Conservation (phyloP, 352 stramenopile genomes). For the Phytophthora niederhauseri region DNA sequence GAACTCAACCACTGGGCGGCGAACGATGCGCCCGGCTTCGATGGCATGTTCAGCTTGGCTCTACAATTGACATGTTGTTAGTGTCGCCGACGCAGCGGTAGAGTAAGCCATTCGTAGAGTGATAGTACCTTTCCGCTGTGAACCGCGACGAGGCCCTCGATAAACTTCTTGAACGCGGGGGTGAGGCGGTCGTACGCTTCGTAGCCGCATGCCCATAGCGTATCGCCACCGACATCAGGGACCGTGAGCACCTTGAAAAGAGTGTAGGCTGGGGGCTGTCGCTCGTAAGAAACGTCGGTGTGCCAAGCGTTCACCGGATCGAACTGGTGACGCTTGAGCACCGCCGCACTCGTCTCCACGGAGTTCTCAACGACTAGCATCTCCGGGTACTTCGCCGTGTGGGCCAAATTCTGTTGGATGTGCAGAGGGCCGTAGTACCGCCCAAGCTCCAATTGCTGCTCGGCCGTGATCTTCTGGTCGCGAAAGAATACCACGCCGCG, state of each 20-base stretch:
- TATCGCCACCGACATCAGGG: constrained; percentile 40
- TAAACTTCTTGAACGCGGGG: constrained; percentile 37
- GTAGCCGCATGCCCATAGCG: constrained; percentile 42
- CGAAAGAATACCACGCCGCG: constrained; percentile 8
- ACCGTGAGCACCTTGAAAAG: constrained; percentile 27
- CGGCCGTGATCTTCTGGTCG: constrained; percentile 12
- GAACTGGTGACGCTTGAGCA: constrained; percentile 22
- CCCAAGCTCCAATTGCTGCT: constrained; percentile 3
- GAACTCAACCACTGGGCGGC: constrained; percentile 12
- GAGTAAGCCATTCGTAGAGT: neutral
- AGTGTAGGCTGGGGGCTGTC: constrained; percentile 23
- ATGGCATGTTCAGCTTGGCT: constrained; percentile 35
- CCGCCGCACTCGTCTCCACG: constrained; percentile 1
- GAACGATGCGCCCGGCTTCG: constrained; percentile 5
- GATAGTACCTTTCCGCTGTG: constrained; percentile 40
- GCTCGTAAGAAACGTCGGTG: constrained; percentile 41
- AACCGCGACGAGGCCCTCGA: constrained; percentile 43
- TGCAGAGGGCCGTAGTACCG: constrained; percentile 11
- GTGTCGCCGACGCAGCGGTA: neutral
- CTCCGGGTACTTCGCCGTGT: constrained; percentile 6
- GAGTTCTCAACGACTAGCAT: constrained; percentile 12
- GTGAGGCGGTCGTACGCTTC: constrained; percentile 49
- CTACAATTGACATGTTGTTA: neutral
- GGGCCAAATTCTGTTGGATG: constrained; percentile 11
- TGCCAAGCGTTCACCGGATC: constrained; percentile 36